Conservation (phyloP, 345 rosid genomes). For the Alliaria petiolata region DNA sequence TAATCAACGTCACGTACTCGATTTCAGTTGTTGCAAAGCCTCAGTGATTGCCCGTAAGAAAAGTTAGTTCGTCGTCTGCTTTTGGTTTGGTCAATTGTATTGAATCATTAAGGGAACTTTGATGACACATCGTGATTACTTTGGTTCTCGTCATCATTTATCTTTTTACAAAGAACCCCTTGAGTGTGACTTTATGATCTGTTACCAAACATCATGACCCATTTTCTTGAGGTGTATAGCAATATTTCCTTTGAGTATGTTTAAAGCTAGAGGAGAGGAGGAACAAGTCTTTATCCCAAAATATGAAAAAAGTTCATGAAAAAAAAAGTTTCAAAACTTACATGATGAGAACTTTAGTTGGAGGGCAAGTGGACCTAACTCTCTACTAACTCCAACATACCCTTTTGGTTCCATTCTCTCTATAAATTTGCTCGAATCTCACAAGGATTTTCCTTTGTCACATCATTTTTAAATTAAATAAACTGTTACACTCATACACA, state of each 20-base stretch:
- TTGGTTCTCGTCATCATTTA: conserved; percentile 23
- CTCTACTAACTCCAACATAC: conserved; percentile 31
- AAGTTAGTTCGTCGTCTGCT: conserved; percentile 22
- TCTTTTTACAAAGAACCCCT: conserved; percentile 8
- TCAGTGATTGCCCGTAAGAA: conserved; percentile 18
- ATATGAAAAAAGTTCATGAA: no score
- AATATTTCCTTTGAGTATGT: conserved; percentile 21
- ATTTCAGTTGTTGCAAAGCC: conserved; percentile 16
- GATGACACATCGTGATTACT: conserved; percentile 21
- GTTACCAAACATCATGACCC: conserved; percentile 22
- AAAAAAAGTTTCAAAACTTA: conserved; percentile 15
- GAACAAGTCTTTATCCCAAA: conserved; percentile 26
- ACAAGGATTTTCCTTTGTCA: background rate
- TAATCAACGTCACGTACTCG: conserved; percentile 7
- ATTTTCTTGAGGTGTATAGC: conserved; percentile 1
- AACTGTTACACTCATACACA: background rate
- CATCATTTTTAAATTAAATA: background rate
- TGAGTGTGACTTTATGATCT: conserved; percentile 22
- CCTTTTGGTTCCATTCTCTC: background rate
- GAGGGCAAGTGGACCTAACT: conserved; percentile 40
- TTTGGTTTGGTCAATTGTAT: conserved; percentile 21
- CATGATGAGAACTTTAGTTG: conserved; percentile 29
- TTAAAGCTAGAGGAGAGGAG: conserved; percentile 22
- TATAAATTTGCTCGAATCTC: conserved; percentile 17
- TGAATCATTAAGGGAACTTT: conserved; percentile 22